A percentile compares a stretch with the other conserved stretches of the same genome.
phyloP scores from a whole-genome alignment of 2,329 filamentous ascomycete genomes.

The Dothideomycetes sp. region DNA sequence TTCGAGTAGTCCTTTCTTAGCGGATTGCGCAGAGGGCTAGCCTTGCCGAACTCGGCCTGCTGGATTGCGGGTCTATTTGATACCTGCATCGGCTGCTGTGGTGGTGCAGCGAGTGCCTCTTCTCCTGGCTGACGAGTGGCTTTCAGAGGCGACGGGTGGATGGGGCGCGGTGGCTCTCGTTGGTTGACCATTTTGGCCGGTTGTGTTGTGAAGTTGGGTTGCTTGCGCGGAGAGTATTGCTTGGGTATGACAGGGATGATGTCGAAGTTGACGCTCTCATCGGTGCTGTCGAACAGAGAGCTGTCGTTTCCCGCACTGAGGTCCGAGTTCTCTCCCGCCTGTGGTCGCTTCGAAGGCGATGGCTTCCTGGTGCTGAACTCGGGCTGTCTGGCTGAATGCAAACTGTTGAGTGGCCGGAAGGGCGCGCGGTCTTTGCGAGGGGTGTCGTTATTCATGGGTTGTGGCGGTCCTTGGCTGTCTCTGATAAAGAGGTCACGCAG shows the following conservation, averaged over 20 bases:
- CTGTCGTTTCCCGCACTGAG: conserved; percentile 6
- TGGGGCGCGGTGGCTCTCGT: conserved; percentile 26
- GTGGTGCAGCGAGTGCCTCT: conserved; percentile 11
- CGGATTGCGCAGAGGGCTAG: conserved; percentile 45
- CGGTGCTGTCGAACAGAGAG: conserved; percentile 7
- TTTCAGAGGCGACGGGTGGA: conserved; percentile 1
- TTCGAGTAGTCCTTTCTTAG: conserved; percentile 26
- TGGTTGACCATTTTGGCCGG: conserved; percentile 38
- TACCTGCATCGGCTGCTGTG: not conserved
- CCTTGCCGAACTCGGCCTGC: conserved; percentile 44
- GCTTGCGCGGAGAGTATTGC: not conserved
- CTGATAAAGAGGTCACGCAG: too few species aligned
- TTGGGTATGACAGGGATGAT: not conserved
- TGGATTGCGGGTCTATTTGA: not conserved
- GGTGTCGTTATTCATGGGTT: not conserved
- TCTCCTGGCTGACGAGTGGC: not conserved
- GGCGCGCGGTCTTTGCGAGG: not conserved
- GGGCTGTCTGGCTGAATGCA: not conserved
- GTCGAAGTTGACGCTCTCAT: conserved; percentile 7
- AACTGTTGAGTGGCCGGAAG: not conserved
- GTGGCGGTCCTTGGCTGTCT: too few species aligned
- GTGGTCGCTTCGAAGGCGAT: not conserved
- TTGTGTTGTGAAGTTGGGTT: conserved; percentile 1
- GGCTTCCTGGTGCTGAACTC: not conserved
- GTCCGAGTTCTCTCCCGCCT: not conserved